phyloP scores from a whole-genome alignment of 2,329 filamentous ascomycete genomes.

The Thermomyces lanuginosus region DNA sequence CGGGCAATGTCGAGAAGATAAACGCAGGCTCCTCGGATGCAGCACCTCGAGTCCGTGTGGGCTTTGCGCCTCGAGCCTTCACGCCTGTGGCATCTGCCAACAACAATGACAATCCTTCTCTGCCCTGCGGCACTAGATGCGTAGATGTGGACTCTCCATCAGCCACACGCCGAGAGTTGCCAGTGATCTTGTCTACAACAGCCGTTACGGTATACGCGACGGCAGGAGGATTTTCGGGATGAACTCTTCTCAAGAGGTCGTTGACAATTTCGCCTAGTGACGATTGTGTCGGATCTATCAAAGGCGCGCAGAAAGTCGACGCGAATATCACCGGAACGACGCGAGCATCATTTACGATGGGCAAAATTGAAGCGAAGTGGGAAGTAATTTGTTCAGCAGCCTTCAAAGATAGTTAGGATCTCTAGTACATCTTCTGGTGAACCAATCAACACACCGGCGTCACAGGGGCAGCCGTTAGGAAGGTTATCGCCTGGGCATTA shows the following conservation, averaged over 20 bases:
- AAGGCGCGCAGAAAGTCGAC: constrained; percentile 23
- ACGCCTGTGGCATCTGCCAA: constrained; percentile 12
- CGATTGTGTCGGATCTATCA: constrained; percentile 16
- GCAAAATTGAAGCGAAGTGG: constrained; percentile 8
- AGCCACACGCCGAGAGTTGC: too few species aligned
- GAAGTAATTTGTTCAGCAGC: constrained; percentile 6
- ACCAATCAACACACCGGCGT: too few species aligned
- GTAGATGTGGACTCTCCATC: too few species aligned
- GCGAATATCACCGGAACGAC: constrained; percentile 20
- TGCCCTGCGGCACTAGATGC: constrained; percentile 7
- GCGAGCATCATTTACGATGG: constrained; percentile 4
- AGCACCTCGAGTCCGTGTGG: constrained; percentile 15
- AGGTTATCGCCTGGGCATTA: too few species aligned
- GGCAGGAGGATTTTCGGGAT: constrained; percentile 7
- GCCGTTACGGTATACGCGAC: constrained; percentile 18
- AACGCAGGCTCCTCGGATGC: constrained; percentile 18
- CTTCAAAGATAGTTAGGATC: too few species aligned
- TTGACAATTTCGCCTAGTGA: constrained; percentile 18
- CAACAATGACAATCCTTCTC: constrained; percentile 22
- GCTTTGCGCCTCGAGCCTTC: constrained; percentile 14
- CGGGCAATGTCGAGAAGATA: constrained; percentile 12
- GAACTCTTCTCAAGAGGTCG: constrained; percentile 9
- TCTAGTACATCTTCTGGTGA: too few species aligned
- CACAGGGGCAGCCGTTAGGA: too few species aligned
- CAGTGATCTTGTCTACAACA: constrained; percentile 23